A percentile compares a stretch with the other conserved stretches of the same genome.
Conservation (phyloP, 306 rosid genomes). For the Vicia faba region DNA sequence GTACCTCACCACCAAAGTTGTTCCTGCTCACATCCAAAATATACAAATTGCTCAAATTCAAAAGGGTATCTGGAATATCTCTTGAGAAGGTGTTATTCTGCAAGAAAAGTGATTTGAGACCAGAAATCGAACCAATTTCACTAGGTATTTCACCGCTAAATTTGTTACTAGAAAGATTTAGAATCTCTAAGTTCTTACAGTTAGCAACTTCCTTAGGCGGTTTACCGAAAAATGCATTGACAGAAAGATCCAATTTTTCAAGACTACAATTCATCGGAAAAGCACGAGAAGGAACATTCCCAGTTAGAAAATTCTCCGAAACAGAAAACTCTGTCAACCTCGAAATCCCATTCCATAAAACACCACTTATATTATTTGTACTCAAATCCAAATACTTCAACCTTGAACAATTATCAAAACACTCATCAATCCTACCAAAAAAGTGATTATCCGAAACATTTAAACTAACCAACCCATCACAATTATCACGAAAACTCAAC, state of each 20-base stretch:
- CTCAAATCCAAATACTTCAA: slow-evolving; percentile 79
- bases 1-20: slow-evolving; percentile 63
- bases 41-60: slow-evolving; percentile 52
- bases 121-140: slow-evolving; percentile 60
- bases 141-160: slow-evolving; percentile 62
- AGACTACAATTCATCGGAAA: slow-evolving; percentile 61
- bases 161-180: slow-evolving; percentile 60
- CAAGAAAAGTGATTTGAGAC: slow-evolving; percentile 57
- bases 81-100: slow-evolving; percentile 66
- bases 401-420: slow-evolving; percentile 61
- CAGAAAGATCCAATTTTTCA: slow-evolving; percentile 63
- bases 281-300: slow-evolving; percentile 43
- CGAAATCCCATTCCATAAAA: slow-evolving; percentile 60
- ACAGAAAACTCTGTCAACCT: slow-evolving; percentile 59
- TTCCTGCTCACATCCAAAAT: slow-evolving; percentile 89
- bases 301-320: slow-evolving; percentile 65
- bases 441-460: slow-evolving; percentile 68
- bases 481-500: slow-evolving; percentile 63
- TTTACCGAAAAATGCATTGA: slow-evolving; percentile 50
- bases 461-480: slow-evolving; percentile 55
- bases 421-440: slow-evolving; percentile 49
- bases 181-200: slow-evolving; percentile 50
- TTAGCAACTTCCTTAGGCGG: slow-evolving; percentile 61
- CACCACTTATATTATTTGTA: slow-evolving; percentile 57
- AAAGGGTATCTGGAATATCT: slow-evolving; percentile 61